phyloP scores from a whole-genome alignment of 139 green algal genomes.

The Chlorella sp. region DNA sequence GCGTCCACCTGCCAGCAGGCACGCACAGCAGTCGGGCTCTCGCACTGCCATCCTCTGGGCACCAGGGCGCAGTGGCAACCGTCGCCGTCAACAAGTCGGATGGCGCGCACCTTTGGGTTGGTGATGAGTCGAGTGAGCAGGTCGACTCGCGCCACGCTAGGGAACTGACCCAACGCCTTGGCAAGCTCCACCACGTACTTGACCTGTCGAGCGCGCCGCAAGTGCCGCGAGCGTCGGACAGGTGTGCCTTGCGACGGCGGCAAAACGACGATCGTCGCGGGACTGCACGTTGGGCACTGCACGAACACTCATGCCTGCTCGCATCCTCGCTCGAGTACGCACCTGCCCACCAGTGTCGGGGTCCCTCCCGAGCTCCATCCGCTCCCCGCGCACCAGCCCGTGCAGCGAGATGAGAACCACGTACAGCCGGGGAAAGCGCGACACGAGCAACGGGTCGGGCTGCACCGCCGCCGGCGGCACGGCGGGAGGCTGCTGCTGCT shows the following conservation, averaged over 20 bases:
- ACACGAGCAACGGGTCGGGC: conserved; percentile 20
- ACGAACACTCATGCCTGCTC: too few species aligned
- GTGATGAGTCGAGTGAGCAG: conserved; percentile 84
- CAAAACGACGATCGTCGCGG: background rate
- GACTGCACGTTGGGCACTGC: background rate
- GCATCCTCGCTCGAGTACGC: background rate
- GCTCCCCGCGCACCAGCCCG: conserved; percentile 79
- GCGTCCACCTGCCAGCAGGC: background rate
- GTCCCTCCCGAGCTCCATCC: conserved; percentile 92
- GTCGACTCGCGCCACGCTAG: conserved; percentile 87
- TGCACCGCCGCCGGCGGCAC: too few species aligned
- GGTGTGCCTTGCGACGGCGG: background rate
- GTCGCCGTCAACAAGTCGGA: background rate
- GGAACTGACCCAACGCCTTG: conserved; percentile 73
- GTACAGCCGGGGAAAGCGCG: conserved; percentile 60
- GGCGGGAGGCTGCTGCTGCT: too few species aligned
- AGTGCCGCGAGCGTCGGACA: too few species aligned
- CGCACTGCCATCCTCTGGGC: too few species aligned
- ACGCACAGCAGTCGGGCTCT: too few species aligned
- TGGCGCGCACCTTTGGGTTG: conserved; percentile 38
- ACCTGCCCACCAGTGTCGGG: conserved; percentile 88
- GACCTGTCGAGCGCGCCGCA: too few species aligned
- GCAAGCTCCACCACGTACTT: conserved; percentile 97
- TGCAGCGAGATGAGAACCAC: conserved; percentile 83
- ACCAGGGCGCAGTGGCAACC: too few species aligned